A percentile compares a stretch with the other conserved stretches of the same genome.
These are phyloP conservation scores for Draba incana DNA, from an alignment of 345 rosid species.

Conservation along the genomic window DNA sequence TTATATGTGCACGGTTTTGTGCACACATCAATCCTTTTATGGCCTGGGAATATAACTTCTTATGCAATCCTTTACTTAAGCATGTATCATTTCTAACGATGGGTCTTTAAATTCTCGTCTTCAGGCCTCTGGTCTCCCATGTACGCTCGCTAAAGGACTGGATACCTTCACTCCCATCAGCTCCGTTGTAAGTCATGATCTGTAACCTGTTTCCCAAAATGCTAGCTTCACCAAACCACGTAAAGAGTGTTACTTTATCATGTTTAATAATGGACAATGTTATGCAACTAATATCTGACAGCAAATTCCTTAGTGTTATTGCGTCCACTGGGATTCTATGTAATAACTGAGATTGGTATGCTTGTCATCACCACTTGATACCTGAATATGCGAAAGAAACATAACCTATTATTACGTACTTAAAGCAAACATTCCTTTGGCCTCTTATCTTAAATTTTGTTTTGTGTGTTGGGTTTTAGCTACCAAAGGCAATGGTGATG, in stretches of 20 bases:
- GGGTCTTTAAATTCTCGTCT: slow-evolving; percentile 15
- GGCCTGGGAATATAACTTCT: neutral
- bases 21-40: too few relatives aligned
- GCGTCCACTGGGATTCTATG: slow-evolving; percentile 6
- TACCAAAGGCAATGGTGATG: slow-evolving; percentile 63
- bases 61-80: slow-evolving; percentile 5
- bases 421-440: neutral
- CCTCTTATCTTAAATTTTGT: slow-evolving; percentile 8
- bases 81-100: neutral
- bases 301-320: neutral
- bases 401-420: slow-evolving; percentile 1
- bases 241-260: neutral
- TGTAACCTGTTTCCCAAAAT: slow-evolving; percentile 14
- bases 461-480: slow-evolving; percentile 41
- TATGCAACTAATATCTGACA: slow-evolving; percentile 1
- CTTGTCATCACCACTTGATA: neutral
- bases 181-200: slow-evolving; percentile 64
- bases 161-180: slow-evolving; percentile 95
- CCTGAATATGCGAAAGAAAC: neutral
- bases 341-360: neutral
- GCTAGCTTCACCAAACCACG: neutral
- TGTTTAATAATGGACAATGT: too few relatives aligned
- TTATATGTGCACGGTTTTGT: too few relatives aligned
- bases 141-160: slow-evolving; percentile 92
- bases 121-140: slow-evolving; percentile 94